Conservation (phyloP, 257 asterid genomes). For the Scutellaria galericulata region DNA sequence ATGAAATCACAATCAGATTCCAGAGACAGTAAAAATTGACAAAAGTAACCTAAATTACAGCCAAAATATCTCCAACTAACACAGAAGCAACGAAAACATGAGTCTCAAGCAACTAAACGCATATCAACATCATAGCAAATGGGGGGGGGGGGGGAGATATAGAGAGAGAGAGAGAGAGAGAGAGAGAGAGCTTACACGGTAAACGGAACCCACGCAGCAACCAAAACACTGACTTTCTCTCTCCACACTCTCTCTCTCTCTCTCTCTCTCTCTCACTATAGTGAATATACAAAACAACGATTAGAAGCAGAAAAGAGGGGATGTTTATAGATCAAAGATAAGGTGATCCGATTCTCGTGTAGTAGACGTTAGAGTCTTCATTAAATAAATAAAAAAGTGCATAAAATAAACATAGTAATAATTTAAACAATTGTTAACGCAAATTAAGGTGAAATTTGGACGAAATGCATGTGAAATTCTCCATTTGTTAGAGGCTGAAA, state of each 20-base stretch:
- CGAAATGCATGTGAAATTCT: slow-evolving; percentile 40
- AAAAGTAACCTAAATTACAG: neutral
- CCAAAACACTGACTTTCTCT: slow-evolving; percentile 23
- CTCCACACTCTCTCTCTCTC: slow-evolving; percentile 24
- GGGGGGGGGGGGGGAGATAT: too few species aligned
- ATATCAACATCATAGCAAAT: slow-evolving; percentile 14
- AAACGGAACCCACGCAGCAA: slow-evolving; percentile 30
- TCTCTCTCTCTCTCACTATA: slow-evolving; percentile 25
- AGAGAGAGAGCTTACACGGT: slow-evolving; percentile 40
- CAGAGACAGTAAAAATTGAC: neutral
- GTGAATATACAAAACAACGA: neutral
- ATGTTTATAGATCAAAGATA: slow-evolving; percentile 55
- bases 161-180: slow-evolving; percentile 11
- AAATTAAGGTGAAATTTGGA: slow-evolving; percentile 42
- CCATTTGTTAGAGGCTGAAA: slow-evolving; percentile 23
- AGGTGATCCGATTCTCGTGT: slow-evolving; percentile 63
- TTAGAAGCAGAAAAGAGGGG: neutral
- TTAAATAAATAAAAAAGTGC: too few species aligned
- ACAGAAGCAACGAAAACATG: slow-evolving; percentile 1
- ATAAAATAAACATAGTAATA: neutral
- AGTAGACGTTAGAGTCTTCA: slow-evolving; percentile 33
- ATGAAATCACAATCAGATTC: slow-evolving; percentile 20
- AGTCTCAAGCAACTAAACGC: neutral
- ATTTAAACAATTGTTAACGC: slow-evolving; percentile 8
- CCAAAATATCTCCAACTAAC: neutral